Conservation (phyloP, 768 basidiomycete genomes). For the Dendrothele bispora region DNA sequence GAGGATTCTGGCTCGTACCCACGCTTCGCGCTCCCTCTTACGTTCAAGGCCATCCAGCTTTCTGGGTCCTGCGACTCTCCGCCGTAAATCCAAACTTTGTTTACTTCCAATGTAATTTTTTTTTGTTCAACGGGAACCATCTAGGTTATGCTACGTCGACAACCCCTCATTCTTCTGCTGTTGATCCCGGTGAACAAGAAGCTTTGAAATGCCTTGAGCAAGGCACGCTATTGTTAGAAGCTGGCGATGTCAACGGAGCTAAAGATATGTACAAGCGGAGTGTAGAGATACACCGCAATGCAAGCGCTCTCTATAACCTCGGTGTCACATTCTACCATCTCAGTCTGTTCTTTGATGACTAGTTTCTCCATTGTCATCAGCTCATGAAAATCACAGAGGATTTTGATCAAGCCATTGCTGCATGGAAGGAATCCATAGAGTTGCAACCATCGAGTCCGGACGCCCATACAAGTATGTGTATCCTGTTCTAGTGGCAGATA, state of each 20-base stretch:
- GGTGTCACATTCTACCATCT: constrained; percentile 90
- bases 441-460: constrained; percentile 84
- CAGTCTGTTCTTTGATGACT: constrained; percentile 47
- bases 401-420: constrained; percentile 80
- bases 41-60: constrained; percentile 1
- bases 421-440: constrained; percentile 84
- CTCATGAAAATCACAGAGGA: constrained; percentile 56
- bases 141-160: constrained; percentile 81
- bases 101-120: no score
- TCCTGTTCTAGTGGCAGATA: constrained; percentile 16
- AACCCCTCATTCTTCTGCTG: constrained; percentile 77
- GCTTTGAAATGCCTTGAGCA: constrained; percentile 78
- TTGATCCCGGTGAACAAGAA: constrained; percentile 81
- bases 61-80: no score
- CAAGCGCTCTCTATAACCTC: constrained; percentile 83
- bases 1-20: background rate
- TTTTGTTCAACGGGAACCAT: no score
- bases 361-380: constrained; percentile 13
- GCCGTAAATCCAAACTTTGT: no score
- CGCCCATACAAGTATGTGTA: constrained; percentile 76
- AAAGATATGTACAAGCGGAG: constrained; percentile 78
- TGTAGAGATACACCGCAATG: constrained; percentile 75
- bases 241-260: constrained; percentile 80
- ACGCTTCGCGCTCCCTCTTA: background rate
- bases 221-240: constrained; percentile 82